Evolutionary conservation across 768 basidiomycete genomes (phyloP).

Genomic region (Pisolithus sp.): DNA sequence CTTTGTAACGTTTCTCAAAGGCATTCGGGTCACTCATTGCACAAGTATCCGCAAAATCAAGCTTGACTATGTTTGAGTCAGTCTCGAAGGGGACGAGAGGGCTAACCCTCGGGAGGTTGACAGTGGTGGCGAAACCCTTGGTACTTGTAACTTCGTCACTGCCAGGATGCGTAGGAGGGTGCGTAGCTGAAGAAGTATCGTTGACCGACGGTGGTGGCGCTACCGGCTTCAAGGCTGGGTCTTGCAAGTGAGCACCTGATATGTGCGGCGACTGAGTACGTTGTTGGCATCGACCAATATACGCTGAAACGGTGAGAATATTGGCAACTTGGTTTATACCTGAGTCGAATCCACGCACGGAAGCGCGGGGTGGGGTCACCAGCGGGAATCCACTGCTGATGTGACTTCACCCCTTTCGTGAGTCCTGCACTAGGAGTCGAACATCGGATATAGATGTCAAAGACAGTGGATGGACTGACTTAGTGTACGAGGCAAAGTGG

Average conservation of each 20-base stretch:
- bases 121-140: not conserved
- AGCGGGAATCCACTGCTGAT: too few relatives aligned
- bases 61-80: slow-evolving; percentile 66
- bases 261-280: not conserved
- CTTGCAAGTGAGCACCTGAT: too few relatives aligned
- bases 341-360: too few relatives aligned
- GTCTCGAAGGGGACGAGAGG: slow-evolving; percentile 55
- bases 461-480: slow-evolving; percentile 30
- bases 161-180: not conserved
- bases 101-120: slow-evolving; percentile 24
- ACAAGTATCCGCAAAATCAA: slow-evolving; percentile 69
- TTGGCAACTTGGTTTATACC: too few relatives aligned
- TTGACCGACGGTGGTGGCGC: too few relatives aligned
- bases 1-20: slow-evolving; percentile 35
- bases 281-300: slow-evolving; percentile 4
- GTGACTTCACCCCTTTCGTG: slow-evolving; percentile 48
- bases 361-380: slow-evolving; percentile 13
- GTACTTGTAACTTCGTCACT: slow-evolving; percentile 6
- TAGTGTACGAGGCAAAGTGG: slow-evolving; percentile 62
- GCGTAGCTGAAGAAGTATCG: too few relatives aligned
- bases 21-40: slow-evolving; percentile 62
- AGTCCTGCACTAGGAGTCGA: slow-evolving; percentile 42
- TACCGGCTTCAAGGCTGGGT: too few relatives aligned
- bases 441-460: not conserved
- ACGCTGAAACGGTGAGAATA: too few relatives aligned